Base-by-base conservation (phyloP, 1,139 yeast genomes). In the Candida freyschussii region DNA sequence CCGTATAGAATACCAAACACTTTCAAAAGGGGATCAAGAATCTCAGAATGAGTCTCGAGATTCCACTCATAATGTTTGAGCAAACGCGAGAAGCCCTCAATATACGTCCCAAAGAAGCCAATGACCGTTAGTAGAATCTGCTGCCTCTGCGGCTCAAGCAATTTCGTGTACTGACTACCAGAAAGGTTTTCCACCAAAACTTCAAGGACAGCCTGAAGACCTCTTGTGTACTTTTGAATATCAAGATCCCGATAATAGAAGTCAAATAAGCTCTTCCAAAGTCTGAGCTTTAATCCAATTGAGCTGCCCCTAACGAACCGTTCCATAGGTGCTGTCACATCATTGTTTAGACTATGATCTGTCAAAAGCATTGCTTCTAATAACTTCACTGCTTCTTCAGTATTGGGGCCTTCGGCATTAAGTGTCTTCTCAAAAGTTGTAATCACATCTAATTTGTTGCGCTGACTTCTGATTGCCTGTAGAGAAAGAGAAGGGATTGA, bases 191-290 rank as follows among this genome's bases (percentile, higher is more conserved):
- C 53, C 1, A 65, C 48, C 23, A 78, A 55, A 10, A 72, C 52
- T 3, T 53, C 52, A 11, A 80, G 41, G 8, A 75, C 72, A 24
- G 64, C 56, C 33, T 73, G 71, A 47, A 80, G 73, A 0, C 86
- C 86, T n/a, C 54, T 50, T 35, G 73, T 66, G 24, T 75, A 65
- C 24, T 67, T 63, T 1, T 46, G 47, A 11, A 62, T 38, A 28
- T 73, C 63, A 0, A 65, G 57, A 5, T 60, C 55, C 10, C 59
- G 62, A 7, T 65, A 58, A 47, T 84, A 86, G 35, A 73, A 73
- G 42, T 72, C 75, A 26, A 85, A 67, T 13, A 91, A 61, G 16
- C 84, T 67, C 28, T 75, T 73, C 96, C 97, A 89, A 4, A 91
- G 60, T 36, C 77, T 77, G 23, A 86, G 60, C 36, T 72, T 75